Evolutionary conservation across 371 early-diverging fungal species (phyloP), one percentile per base, ranked within the genome.

Genomic region (Mucor racemosus): DNA sequence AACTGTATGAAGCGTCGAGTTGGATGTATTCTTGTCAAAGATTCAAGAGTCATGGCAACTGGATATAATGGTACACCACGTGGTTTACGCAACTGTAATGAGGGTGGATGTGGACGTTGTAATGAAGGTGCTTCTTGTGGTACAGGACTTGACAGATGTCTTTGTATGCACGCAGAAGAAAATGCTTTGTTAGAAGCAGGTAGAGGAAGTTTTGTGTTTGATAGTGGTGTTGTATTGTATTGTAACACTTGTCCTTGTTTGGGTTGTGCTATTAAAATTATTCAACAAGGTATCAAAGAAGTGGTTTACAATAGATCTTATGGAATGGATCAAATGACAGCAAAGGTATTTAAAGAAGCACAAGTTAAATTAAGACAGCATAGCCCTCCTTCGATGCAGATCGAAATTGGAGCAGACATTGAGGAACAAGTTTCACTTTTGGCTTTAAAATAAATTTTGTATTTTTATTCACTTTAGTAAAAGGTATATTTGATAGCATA

Each of bases 91-190:
- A 99, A 99, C 72, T 99, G 99, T 74, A 93, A 89, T 64, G 93
- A 97, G 56, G 97, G 97, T 9, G 99, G 99, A 0, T 99, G 99
- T 76, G 82, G 77, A 17, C 81, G 99, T 40, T 99, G 99, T 81
- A 98, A 98, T 73, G 88, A 79, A 14, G 92, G 82, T 1, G 85
- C 94, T 0, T 84, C 86, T 0, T 90, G 92, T 66, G 97, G 95
- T 5, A 80, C 79, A 14, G 88, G 86, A 2, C 72, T 98, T 50
- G 96, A 96, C 73, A 78, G 88, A 39, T 99, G 99, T 73, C 72
- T 97, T 39, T 99, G 99, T 78, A 86, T 99, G 78, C 99, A 99
- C 75, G 99, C 99, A 1, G 99, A 99, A 72, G 99, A 99, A 82
- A 99, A 98, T 77, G 99, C 99, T 6, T 74, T 98, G 53, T 72